Base-by-base conservation (phyloP, 352 stramenopile species). In the Globisporangium apiculatum region DNA sequence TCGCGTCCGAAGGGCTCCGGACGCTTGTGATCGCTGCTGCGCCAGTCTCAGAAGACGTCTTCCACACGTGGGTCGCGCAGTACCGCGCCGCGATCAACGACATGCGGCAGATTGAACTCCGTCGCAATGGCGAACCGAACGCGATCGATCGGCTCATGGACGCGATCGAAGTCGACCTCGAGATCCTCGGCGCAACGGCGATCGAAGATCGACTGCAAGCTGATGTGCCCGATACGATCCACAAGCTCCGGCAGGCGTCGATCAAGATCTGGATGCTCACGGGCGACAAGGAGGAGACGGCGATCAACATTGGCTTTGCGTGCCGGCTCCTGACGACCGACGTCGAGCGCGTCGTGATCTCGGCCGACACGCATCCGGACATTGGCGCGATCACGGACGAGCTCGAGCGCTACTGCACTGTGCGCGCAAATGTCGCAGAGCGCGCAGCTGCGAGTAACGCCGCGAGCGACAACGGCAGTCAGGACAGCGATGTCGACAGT, bases 251-350 rank as follows among this genome's bases (percentile, higher is more conserved):
- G 0, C 73, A 94, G 49, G 94, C 93, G 7, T 89, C 91, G 9
- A 97, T 98, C 55, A 96, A 97, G 70, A 85, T 98, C 42, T 98
- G 92, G 90, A 96, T 98, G 74, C 82, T 98, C 18, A 98, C 94
- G 5, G 93, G 93, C 7, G 94, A 98, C 66, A 98, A 98, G 68
- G 73, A 96, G 61, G 94, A 98, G 65, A 98, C 94, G 4, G 94
- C 94, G 11, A 97, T 98, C 64, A 98, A 98, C 67, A 98, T 98
- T 66, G 94, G 85, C n/a, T 97, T 96, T 68, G 87, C 90, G 7
- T 97, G 87, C 55, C 83, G 89, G 11, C 52, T 98, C 15, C 57
- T 98, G 17, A 96, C 89, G 8, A 75, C 88, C 2, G 94, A 97
- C 55, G 98, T 99, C 72, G 87, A 97, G 57, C 78, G 82, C 3